Evolutionary conservation across 192 early-diverging fungal genomes (phyloP).

Genomic region (Linderina pennispora): DNA sequence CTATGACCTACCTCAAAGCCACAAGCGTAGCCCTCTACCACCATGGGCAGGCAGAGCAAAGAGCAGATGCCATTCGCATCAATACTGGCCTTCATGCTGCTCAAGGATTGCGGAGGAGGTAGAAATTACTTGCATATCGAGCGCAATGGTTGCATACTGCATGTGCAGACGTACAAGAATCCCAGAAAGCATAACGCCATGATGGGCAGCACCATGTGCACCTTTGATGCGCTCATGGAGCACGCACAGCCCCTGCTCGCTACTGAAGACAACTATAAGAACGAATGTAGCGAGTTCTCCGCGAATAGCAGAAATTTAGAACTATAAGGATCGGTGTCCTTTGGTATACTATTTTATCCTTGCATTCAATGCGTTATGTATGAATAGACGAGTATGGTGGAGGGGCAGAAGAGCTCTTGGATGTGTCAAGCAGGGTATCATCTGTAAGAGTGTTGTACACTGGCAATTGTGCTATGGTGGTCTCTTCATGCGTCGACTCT

Average conservation of each 20-base stretch:
- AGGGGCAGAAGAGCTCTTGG: too few species aligned
- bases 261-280: conserved; percentile 4
- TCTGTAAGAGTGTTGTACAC: too few species aligned
- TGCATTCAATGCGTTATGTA: too few species aligned
- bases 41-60: conserved; percentile 7
- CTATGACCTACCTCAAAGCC: too few species aligned
- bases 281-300: conserved; percentile 18
- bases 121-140: conserved; percentile 23
- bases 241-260: conserved; percentile 16
- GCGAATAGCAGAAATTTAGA: too few species aligned
- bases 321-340: too few species aligned
- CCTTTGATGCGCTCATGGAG: conserved; percentile 35
- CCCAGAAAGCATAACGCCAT: conserved; percentile 23
- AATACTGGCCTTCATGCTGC: conserved; percentile 32
- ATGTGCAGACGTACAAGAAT: conserved; percentile 17
- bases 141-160: conserved; percentile 20
- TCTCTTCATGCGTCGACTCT: too few species aligned
- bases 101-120: conserved; percentile 9
- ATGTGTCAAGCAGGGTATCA: too few species aligned
- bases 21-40: too few species aligned
- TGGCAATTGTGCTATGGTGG: too few species aligned
- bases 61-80: conserved; percentile 34
- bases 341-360: too few species aligned
- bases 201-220: conserved; percentile 35
- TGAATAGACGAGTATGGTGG: too few species aligned